These are phyloP conservation scores for Zygnema circumcarinatum DNA, from an alignment of 139 green algal species.

Conservation along the genomic window DNA sequence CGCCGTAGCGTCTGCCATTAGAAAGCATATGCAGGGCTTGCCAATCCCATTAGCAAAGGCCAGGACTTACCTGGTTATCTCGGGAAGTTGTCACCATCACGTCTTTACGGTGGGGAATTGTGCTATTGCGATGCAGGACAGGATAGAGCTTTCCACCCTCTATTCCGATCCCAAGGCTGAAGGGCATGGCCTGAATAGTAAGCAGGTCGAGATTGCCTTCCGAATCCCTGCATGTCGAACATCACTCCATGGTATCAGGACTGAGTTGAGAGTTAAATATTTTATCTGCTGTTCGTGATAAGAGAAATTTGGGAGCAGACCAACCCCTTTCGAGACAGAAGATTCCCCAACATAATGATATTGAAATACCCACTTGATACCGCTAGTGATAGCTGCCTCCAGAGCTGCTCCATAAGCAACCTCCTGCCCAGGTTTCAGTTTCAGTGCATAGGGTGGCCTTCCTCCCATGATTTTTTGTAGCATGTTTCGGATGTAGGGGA, in stretches of 20 bases:
- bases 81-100: conserved; percentile 1
- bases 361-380: conserved; percentile 9
- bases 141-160: background rate
- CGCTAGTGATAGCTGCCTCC: conserved; percentile 1
- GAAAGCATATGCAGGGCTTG: too few relatives aligned
- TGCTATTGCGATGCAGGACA: background rate
- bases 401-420: conserved; percentile 16
- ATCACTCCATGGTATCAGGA: too few relatives aligned
- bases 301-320: too few relatives aligned
- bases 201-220: background rate
- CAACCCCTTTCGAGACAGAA: too few relatives aligned
- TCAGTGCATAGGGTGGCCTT: background rate
- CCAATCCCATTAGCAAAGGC: too few relatives aligned
- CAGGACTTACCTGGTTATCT: conserved; percentile 11
- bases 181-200: conserved; percentile 11
- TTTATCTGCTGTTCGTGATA: too few relatives aligned
- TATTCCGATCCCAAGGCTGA: background rate
- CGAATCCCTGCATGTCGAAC: background rate
- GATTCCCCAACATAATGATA: too few relatives aligned
- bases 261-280: too few relatives aligned
- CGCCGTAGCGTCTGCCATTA: too few relatives aligned
- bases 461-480: background rate
- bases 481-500: background rate
- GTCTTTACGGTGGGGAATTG: conserved; percentile 16
- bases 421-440: conserved; percentile 3